These are phyloP conservation scores for Candida palmyrensis DNA, from an alignment of 805 yeast genomes.

Conservation along the genomic window DNA sequence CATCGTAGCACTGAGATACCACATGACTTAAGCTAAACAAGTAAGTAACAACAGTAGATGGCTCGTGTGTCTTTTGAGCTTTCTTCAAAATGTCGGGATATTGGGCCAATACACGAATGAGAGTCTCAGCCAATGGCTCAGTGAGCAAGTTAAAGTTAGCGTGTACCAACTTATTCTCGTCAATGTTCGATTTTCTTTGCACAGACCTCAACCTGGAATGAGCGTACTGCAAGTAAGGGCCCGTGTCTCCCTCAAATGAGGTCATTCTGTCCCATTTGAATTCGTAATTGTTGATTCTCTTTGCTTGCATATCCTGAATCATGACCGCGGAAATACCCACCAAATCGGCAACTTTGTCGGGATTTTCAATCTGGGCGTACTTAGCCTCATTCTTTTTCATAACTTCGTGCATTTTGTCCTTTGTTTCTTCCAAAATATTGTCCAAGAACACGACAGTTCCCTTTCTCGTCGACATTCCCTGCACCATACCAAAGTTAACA, in stretches of 20 bases:
- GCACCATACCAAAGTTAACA: slow-evolving; percentile 95
- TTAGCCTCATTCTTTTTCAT: slow-evolving; percentile 90
- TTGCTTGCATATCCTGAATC: slow-evolving; percentile 98
- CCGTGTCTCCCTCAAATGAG: slow-evolving; percentile 98
- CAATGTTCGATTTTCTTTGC: slow-evolving; percentile 68
- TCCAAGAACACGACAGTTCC: slow-evolving; percentile 99
- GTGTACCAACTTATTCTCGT: slow-evolving; percentile 34
- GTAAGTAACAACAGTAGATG: slow-evolving; percentile 90
- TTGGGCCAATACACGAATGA: slow-evolving; percentile 76
- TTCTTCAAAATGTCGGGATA: slow-evolving; percentile 87
- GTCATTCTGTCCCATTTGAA: slow-evolving; percentile 98
- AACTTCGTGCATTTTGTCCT: slow-evolving; percentile 91
- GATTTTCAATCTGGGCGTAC: slow-evolving; percentile 88
- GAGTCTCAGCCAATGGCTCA: slow-evolving; percentile 65
- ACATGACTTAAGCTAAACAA: slow-evolving; percentile 87
- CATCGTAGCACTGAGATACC: slow-evolving; percentile 94
- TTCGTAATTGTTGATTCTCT: slow-evolving; percentile 92
- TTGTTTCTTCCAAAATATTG: slow-evolving; percentile 87
- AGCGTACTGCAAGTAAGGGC: slow-evolving; percentile 97
- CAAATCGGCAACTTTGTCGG: slow-evolving; percentile 91
- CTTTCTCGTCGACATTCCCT: slow-evolving; percentile 96
- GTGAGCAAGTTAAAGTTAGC: slow-evolving; percentile 60
- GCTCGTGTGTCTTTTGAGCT: slow-evolving; percentile 83
- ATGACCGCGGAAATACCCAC: slow-evolving; percentile 96
- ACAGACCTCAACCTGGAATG: slow-evolving; percentile 95